A percentile compares a stretch with the other conserved stretches of the same genome.
Evolutionary conservation across 345 rosid species (phyloP).

Genomic region (Cardamine occulta): DNA sequence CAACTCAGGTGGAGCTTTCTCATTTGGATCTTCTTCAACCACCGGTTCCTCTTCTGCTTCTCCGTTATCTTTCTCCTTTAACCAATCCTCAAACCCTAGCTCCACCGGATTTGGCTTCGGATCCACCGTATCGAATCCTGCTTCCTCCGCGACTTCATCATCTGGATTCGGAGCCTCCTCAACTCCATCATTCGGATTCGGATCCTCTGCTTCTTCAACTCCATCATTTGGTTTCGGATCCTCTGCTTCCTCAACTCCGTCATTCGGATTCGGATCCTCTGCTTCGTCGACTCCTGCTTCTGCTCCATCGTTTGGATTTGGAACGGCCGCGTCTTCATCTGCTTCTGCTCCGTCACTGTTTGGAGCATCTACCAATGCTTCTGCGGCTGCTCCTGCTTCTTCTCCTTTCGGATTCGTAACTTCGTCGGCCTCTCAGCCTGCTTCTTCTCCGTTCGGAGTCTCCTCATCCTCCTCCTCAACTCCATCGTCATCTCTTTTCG

Average conservation of each 20-base stretch:
- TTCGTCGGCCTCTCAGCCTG: constrained; percentile 36
- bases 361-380: constrained; percentile 34
- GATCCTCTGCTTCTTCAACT: constrained; percentile 42
- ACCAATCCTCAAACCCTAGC: constrained; percentile 45
- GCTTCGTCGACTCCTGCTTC: constrained; percentile 34
- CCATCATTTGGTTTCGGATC: constrained; percentile 44
- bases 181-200: constrained; percentile 34
- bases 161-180: constrained; percentile 48
- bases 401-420: constrained; percentile 40
- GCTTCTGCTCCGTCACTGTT: constrained; percentile 35
- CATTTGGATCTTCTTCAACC: constrained; percentile 51
- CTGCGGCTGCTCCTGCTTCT: constrained; percentile 31
- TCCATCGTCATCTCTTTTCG: constrained; percentile 34
- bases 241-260: constrained; percentile 9
- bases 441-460: constrained; percentile 33
- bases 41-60: constrained; percentile 41
- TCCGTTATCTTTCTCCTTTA: constrained; percentile 45
- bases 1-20: constrained; percentile 37
- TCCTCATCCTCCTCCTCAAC: constrained; percentile 37
- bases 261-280: constrained; percentile 39
- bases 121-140: constrained; percentile 36
- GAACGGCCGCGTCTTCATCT: constrained; percentile 34
- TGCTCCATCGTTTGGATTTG: constrained; percentile 35
- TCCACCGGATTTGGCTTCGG: constrained; percentile 44
- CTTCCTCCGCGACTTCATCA: constrained; percentile 41